A percentile compares a stretch with the other conserved stretches of the same genome.
Conservation (phyloP, 768 basidiomycete genomes). For the Boletales sp. region DNA sequence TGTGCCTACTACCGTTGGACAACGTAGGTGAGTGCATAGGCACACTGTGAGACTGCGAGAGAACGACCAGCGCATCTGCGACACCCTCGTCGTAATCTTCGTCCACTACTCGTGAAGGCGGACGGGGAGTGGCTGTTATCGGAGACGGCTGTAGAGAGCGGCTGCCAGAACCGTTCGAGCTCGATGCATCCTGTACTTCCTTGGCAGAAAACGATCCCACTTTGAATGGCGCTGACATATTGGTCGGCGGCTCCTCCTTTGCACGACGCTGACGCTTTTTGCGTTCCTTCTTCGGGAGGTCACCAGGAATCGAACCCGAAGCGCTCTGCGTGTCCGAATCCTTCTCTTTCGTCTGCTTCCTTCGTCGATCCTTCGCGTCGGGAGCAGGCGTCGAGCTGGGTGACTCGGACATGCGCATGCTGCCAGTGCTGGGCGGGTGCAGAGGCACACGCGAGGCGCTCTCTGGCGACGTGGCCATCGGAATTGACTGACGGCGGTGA, state of each 20-base stretch:
- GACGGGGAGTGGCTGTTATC: constrained; percentile 54
- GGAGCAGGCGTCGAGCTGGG: constrained; percentile 44
- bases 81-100: constrained; percentile 95
- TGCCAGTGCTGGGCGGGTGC: constrained; percentile 27
- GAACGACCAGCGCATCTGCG: constrained; percentile 78
- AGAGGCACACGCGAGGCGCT: constrained; percentile 27
- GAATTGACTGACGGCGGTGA: constrained; percentile 34
- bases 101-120: constrained; percentile 70
- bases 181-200: constrained; percentile 58
- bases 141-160: constrained; percentile 73
- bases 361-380: constrained; percentile 45
- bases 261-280: constrained; percentile 44
- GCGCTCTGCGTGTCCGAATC: constrained; percentile 38
- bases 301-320: constrained; percentile 30
- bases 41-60: constrained; percentile 43
- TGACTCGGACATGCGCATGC: constrained; percentile 55
- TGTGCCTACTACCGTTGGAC: constrained; percentile 54
- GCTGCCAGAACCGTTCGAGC: constrained; percentile 60
- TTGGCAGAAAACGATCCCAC: constrained; percentile 34
- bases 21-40: constrained; percentile 51
- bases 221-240: constrained; percentile 31
- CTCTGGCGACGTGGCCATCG: constrained; percentile 49
- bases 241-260: constrained; percentile 43
- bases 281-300: constrained; percentile 55
- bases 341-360: constrained; percentile 48